Percentiles rank a stretch among this genome's conserved stretches.
These are phyloP conservation scores for Hyaloscypha bicolor DNA, from an alignment of 495 filamentous ascomycete species.

Conservation along the genomic window DNA sequence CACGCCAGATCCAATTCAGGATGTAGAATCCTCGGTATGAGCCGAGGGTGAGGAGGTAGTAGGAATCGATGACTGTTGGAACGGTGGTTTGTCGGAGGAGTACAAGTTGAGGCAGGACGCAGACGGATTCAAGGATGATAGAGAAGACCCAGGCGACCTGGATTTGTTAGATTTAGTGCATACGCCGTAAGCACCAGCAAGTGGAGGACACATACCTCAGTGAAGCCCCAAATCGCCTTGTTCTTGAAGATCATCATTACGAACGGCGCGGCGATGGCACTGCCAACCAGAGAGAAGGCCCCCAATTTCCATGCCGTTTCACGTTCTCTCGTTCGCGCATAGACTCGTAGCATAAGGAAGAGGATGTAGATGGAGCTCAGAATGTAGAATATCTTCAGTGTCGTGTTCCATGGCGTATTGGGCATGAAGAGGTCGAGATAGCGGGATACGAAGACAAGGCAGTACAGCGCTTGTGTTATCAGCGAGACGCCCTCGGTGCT, in stretches of 20 bases:
- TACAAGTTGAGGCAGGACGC: conserved; percentile 87
- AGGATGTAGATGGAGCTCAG: conserved; percentile 84
- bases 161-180: not conserved
- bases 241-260: conserved; percentile 62
- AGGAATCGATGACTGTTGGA: conserved; percentile 94
- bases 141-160: conserved; percentile 86
- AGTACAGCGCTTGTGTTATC: conserved; percentile 89
- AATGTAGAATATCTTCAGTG: conserved; percentile 88
- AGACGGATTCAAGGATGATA: conserved; percentile 86
- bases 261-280: conserved; percentile 64
- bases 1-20: conserved; percentile 84
- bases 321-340: conserved; percentile 81
- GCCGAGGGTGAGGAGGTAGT: conserved; percentile 86
- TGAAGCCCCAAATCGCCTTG: conserved; percentile 46
- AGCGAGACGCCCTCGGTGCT: conserved; percentile 96
- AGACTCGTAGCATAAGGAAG: conserved; percentile 82
- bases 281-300: conserved; percentile 60
- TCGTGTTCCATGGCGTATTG: conserved; percentile 60
- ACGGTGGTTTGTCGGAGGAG: conserved; percentile 92
- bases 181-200: not conserved
- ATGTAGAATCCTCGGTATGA: conserved; percentile 91
- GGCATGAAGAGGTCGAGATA: conserved; percentile 78
- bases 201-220: conserved; percentile 31
- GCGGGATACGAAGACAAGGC: conserved; percentile 79
- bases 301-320: conserved; percentile 92